Evolutionary conservation across 805 yeast species (phyloP).

Genomic region (Lipomyces yamadae): DNA sequence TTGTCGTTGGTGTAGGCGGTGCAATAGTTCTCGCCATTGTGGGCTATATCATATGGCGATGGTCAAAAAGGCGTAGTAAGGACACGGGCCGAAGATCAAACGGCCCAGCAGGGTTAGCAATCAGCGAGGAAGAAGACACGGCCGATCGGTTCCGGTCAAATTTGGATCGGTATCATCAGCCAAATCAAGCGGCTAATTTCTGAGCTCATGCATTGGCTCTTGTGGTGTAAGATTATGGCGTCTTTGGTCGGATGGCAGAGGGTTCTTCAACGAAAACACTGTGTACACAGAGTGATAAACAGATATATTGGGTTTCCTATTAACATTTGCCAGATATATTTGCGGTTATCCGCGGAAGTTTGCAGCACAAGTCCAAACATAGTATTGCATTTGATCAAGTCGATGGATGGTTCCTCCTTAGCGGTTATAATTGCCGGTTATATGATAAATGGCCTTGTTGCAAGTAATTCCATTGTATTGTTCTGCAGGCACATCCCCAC

Average conservation of each 20-base stretch:
- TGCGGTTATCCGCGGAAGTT: too few species aligned
- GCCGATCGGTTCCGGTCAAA: constrained; percentile 8
- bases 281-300: background rate
- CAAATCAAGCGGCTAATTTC: constrained; percentile 9
- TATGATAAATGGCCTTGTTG: too few species aligned
- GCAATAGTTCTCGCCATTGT: constrained; percentile 56
- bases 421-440: too few species aligned
- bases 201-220: background rate
- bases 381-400: too few species aligned
- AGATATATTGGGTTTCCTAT: too few species aligned
- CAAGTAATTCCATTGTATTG: too few species aligned
- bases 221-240: background rate
- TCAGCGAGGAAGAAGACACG: constrained; percentile 7
- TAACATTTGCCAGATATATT: too few species aligned
- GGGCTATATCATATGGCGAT: constrained; percentile 35
- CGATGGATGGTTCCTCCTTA: too few species aligned
- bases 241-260: background rate
- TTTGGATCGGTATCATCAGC: constrained; percentile 6
- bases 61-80: background rate
- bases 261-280: background rate
- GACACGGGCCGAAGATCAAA: background rate
- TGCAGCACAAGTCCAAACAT: too few species aligned
- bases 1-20: constrained; percentile 72
- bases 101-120: background rate
- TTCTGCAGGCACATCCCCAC: too few species aligned